These are phyloP conservation scores for Starmerella lactis-condensi DNA, from an alignment of 805 yeast species.

Conservation along the genomic window DNA sequence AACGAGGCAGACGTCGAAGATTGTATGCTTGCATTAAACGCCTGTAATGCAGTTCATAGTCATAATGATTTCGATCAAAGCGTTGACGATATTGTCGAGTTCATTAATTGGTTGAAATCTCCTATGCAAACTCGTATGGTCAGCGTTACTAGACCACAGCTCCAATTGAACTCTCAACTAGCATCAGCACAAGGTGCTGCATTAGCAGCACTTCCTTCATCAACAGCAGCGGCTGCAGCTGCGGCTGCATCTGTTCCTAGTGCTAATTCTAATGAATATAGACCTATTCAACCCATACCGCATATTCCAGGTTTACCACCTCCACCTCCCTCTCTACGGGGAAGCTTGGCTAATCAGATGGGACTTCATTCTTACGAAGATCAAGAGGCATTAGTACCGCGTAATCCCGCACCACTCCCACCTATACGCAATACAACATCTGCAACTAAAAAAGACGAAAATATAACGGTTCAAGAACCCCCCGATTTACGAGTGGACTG, in stretches of 20 bases:
- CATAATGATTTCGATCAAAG: constrained; percentile 30
- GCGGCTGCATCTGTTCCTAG: constrained; percentile 2
- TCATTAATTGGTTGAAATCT: constrained; percentile 33
- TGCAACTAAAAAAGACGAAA: constrained; percentile 1
- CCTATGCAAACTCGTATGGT: constrained; percentile 13
- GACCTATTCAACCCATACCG: neutral
- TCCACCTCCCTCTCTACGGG: neutral
- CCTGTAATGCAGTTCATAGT: constrained; percentile 45
- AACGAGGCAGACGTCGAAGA: constrained; percentile 42
- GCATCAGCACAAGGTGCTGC: constrained; percentile 17
- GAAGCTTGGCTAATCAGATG: neutral
- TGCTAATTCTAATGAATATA: neutral
- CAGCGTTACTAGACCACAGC: constrained; percentile 11
- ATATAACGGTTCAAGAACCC: neutral
- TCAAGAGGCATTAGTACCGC: no score
- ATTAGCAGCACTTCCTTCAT: constrained; percentile 15
- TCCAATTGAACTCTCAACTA: constrained; percentile 10
- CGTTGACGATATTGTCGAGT: constrained; percentile 29
- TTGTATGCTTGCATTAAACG: constrained; percentile 48
- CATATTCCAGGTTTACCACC: neutral
- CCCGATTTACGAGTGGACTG: constrained; percentile 17
- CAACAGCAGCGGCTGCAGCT: constrained; percentile 8
- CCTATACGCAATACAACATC: no score
- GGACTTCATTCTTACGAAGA: neutral
- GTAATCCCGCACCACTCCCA: no score